Percentiles rank a stretch among this genome's conserved stretches.
Evolutionary conservation across 495 filamentous ascomycete genomes (phyloP).

Genomic region (Xylona heveae): DNA sequence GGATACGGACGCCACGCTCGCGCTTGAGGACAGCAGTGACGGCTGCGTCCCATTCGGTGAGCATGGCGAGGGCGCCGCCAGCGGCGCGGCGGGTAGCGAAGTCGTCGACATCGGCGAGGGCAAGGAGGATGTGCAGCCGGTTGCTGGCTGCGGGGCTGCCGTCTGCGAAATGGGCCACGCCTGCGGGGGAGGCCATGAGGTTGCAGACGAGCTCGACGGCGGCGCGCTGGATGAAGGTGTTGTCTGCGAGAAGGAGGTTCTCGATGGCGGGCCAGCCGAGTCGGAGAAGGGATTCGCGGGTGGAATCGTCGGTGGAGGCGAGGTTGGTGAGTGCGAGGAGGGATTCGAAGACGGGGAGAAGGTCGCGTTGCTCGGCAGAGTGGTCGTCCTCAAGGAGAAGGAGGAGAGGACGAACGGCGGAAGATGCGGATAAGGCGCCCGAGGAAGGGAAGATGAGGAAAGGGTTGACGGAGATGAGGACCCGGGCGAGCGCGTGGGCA

Average conservation of each 20-base stretch:
- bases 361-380: conserved; percentile 34
- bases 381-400: conserved; percentile 40
- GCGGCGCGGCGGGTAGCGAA: conserved; percentile 58
- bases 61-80: conserved; percentile 67
- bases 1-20: conserved; percentile 42
- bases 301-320: conserved; percentile 51
- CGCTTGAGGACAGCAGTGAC: conserved; percentile 45
- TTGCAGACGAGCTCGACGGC: conserved; percentile 85
- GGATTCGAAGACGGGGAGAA: conserved; percentile 78
- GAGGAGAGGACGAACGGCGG: conserved; percentile 59
- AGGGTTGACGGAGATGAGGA: conserved; percentile 79
- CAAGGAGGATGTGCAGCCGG: conserved; percentile 62
- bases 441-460: conserved; percentile 63
- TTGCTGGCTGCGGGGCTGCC: conserved; percentile 35
- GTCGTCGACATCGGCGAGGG: conserved; percentile 72
- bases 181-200: conserved; percentile 55
- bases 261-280: conserved; percentile 53
- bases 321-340: conserved; percentile 87
- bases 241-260: conserved; percentile 58
- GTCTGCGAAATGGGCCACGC: conserved; percentile 54
- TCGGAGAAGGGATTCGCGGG: conserved; percentile 48
- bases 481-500: conserved; percentile 75
- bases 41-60: conserved; percentile 55
- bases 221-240: conserved; percentile 58
- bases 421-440: conserved; percentile 45